Base-by-base conservation (phyloP, 2,329 filamentous ascomycete genomes). In the Epichloe festucae region DNA sequence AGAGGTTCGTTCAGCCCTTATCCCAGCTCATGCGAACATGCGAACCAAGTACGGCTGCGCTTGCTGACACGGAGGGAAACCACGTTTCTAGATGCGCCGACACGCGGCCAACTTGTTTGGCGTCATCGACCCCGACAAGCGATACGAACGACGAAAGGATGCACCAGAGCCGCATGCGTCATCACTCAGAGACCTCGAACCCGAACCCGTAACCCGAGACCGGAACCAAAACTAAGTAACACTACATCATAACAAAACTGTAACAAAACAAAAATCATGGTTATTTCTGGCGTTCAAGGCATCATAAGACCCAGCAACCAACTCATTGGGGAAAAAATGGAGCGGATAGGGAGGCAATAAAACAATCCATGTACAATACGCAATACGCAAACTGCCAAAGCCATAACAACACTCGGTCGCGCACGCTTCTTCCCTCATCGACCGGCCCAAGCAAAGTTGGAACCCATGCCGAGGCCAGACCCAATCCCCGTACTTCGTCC, bases 371-470 rank as follows among this genome's bases (percentile, higher is more conserved):
- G 27, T 53, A n/a, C 14, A 43, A 39, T 21, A 42, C 39, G n/a
- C 35, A n/a, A 46, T 14, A 8, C 27, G 27, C 27, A 31, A 17
- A 48, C 14, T 27, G 21, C 19, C 12, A 38, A 39, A 27, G 6
- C 5, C 3, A 27, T 5, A 38, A 11, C 36, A n/a, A n/a, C 2
- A 39, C 36, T 39, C 36, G 10, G 15, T 17, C 19, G 14, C 21
- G 10, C 35, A 12, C 14, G 11, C 15, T 17, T 8, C 14, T 12
- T 10, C 35, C 14, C 23, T 54, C 47, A 71, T 54, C 70, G 60
- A 21, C 67, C 65, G 36, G 68, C 58, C 78, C 78, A 81, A 31
- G 78, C 77, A 65, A 81, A 78, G 55, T 76, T 79, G 19, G 73
- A 72, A 8, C 77, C 76, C 70, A 81, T 78, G 12, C 76, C 71